phyloP scores from a whole-genome alignment of 371 early-diverging fungal species.

The Rhizopus sp. region DNA sequence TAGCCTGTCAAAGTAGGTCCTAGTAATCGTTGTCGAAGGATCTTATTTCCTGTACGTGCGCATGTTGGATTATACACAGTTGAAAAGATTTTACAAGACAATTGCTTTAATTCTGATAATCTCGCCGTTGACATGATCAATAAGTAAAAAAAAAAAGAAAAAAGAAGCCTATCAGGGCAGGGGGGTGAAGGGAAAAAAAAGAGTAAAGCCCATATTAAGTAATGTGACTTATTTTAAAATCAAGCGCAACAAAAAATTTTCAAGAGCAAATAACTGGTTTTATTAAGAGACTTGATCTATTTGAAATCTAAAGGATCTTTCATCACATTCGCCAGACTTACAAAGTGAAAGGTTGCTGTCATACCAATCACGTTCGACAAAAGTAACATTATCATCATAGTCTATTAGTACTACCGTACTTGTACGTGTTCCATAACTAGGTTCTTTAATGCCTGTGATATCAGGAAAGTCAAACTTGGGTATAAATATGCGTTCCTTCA shows the following conservation, averaged over 20 bases:
- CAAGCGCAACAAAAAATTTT: no score
- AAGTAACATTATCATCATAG: slow-evolving; percentile 39
- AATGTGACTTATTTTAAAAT: no score
- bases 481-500: slow-evolving; percentile 40
- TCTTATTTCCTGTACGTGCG: slow-evolving; percentile 73
- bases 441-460: background rate
- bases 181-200: no score
- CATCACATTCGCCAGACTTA: slow-evolving; percentile 10
- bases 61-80: slow-evolving; percentile 74
- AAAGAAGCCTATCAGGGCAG: background rate
- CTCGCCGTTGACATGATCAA: slow-evolving; percentile 32
- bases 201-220: no score
- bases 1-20: slow-evolving; percentile 70
- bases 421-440: slow-evolving; percentile 52
- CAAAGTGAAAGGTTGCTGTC: slow-evolving; percentile 10
- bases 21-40: slow-evolving; percentile 66
- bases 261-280: no score
- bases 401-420: slow-evolving; percentile 59
- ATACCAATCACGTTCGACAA: slow-evolving; percentile 45
- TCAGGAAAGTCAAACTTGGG: slow-evolving; percentile 25
- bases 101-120: slow-evolving; percentile 59
- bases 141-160: slow-evolving; percentile 6
- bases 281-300: background rate
- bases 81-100: slow-evolving; percentile 68
- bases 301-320: slow-evolving; percentile 6